Evolutionary conservation across 2,329 filamentous ascomycete genomes (phyloP), one percentile per base, ranked within the genome.

Genomic region (Achaetomium macrosporum): DNA sequence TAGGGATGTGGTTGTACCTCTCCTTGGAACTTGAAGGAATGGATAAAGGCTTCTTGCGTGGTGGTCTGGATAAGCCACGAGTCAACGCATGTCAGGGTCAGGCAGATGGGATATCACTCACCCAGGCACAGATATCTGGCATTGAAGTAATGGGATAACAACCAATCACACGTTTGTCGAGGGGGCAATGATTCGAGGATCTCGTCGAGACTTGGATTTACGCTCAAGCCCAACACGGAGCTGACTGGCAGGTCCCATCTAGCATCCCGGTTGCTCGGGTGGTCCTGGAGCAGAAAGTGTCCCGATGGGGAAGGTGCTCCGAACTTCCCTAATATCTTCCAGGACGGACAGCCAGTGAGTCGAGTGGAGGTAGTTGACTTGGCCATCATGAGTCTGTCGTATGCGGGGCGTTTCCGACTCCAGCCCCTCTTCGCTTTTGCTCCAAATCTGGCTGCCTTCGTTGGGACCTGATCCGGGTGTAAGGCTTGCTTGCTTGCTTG

Each of bases 61-160:
- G 6, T 13, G 40, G 31, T 2, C 19, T 25, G 3, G 16, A 42
- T 42, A 8, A 42, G 40, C 19, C 40, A n/a, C 19, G 8, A 25
- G 7, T 9, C 29, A 7, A 6, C 19, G 7, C n/a, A 19, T 41
- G 39, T 41, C 8, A 13, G 4, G 10, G n/a, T n/a, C n/a, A 5
- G 35, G 13, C 35, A n/a, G 35, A 37, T 31, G 12, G 12, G n/a
- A n/a, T 37, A n/a, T 15, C 2, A 41, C 48, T 41, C 5, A 51
- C 48, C 63, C 40, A 66, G 48, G 15, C 65, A 61, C 1, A 59
- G 59, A 11, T 59, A 63, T 3, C 59, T 58, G 0, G 61, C 56
- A 2, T 59, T 57, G 29, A 69, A 69, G 16, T 68, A 69, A 30
- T 61, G 55, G 0, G 66, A 67, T 0, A 68, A 40, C n/a, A 69